Conservation (phyloP, 345 rosid genomes). For the Arabidopsis thaliana region DNA sequence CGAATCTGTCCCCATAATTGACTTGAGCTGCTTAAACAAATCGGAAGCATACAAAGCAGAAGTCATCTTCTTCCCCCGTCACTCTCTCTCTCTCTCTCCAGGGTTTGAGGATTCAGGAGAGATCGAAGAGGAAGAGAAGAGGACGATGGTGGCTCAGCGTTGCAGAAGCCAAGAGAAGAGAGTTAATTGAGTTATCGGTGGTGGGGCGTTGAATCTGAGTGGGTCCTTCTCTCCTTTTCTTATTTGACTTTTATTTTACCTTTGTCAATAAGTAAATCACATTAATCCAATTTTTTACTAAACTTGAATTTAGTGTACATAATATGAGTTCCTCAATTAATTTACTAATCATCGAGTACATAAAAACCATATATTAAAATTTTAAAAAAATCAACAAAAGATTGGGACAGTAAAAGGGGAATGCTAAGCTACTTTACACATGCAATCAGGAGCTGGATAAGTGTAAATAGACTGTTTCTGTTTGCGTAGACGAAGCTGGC, state of each 20-base stretch:
- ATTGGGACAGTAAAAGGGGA: background rate
- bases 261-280: background rate
- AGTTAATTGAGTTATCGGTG: slow-evolving; percentile 27
- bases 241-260: slow-evolving; percentile 23
- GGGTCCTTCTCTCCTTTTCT: slow-evolving; percentile 31
- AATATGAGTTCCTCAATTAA: background rate
- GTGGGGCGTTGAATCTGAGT: slow-evolving; percentile 43
- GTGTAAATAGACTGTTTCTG: slow-evolving; percentile 88
- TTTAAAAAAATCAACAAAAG: background rate
- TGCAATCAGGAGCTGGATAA: slow-evolving; percentile 92
- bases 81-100: slow-evolving; percentile 30
- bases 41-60: slow-evolving; percentile 44
- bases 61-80: slow-evolving; percentile 41
- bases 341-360: background rate
- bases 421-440: slow-evolving; percentile 61
- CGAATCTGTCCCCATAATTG: slow-evolving; percentile 51
- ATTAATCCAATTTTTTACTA: no score
- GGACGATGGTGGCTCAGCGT: background rate
- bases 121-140: slow-evolving; percentile 32
- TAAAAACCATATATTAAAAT: background rate
- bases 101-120: slow-evolving; percentile 28
- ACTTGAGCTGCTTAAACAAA: slow-evolving; percentile 60
- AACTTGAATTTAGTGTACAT: background rate
- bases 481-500: slow-evolving; percentile 72
- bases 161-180: background rate